Percentiles rank a stretch among this genome's conserved stretches.
Conservation (phyloP, 306 rosid species). For the Vigna nakashimae region DNA sequence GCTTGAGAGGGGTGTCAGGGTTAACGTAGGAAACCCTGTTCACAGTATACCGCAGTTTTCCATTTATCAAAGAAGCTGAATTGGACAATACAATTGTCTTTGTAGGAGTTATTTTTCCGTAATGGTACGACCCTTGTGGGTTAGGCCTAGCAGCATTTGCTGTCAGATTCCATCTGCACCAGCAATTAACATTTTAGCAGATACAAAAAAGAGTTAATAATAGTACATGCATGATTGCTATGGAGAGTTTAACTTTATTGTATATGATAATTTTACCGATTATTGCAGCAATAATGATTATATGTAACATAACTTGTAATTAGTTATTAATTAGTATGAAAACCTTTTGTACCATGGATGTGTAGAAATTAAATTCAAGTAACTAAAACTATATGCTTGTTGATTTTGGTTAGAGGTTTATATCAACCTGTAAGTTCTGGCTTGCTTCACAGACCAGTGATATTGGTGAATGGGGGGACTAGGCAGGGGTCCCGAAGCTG, state of each 20-base stretch:
- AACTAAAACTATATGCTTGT: not conserved
- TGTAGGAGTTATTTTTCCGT: conserved; percentile 75
- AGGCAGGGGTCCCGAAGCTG: conserved; percentile 82
- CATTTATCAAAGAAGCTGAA: conserved; percentile 78
- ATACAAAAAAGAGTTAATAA: not conserved
- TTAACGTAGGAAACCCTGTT: conserved; percentile 76
- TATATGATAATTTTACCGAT: not conserved
- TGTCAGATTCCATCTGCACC: conserved; percentile 88
- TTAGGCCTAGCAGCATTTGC: conserved; percentile 99
- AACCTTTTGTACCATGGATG: not conserved
- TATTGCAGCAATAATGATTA: not conserved
- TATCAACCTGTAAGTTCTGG: conserved; percentile 81
- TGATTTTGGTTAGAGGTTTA: not conserved
- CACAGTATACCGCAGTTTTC: conserved; percentile 79
- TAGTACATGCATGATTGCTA: not conserved
- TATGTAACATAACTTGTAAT: not conserved
- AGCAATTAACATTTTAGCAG: conserved; percentile 24
- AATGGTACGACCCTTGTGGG: conserved; percentile 97
- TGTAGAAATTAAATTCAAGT: not conserved
- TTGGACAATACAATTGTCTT: conserved; percentile 78
- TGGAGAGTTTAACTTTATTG: not conserved
- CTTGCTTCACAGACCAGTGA: conserved; percentile 90
- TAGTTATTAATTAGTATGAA: not conserved
- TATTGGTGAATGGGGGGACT: conserved; percentile 64
- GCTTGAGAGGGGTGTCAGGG: conserved; percentile 92